Evolutionary conservation across 1,284 basidiomycete species (phyloP), one percentile per base, ranked within the genome.

Genomic region (Sporisorium iseilematis-ciliati): DNA sequence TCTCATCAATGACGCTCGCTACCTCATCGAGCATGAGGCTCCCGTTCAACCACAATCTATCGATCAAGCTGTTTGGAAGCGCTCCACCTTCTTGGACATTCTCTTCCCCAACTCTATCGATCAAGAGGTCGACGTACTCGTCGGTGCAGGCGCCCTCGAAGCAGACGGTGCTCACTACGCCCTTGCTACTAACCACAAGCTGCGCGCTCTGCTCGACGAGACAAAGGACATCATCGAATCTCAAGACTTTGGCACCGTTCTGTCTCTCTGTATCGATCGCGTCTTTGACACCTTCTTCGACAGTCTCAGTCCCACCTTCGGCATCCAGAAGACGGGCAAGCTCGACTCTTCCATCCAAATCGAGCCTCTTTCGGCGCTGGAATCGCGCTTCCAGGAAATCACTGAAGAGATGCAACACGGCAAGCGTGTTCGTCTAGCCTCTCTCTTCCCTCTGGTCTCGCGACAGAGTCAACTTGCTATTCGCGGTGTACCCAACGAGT

Each of bases 401-500:
- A 61, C 61, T 4, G 70, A 68, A 21, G 82, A 82, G 56, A 77
- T 72, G 65, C 71, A 80, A 25, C 60, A 65, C 25, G 89, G 88
- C 49, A 85, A 88, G 63, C 87, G 88, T 73, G 87, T 92, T 21
- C 87, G 91, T 45, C 85, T 94, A 6, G 94, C 93, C 20, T 90
- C 90, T 14, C 85, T 95, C 66, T 87, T 95, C 21, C 94, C 93
- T 5, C 91, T 90, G 1, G 86, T 95, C 42, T 90, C 92, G 52
- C 87, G 90, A 64, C 93, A 93, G 91, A 91, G 91, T 80, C 89
- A 90, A 72, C 75, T 90, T 49, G 91, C 91, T 38, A 84, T 93
- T 57, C 89, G 91, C 61, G 89, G 89, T 10, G 84, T 92, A 49
- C 92, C 93, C 23, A 95, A 93, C 85, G 92, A 92, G 84, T 87